Conservation (phyloP, 1,284 basidiomycete species). For the Trichosporon sp. region DNA sequence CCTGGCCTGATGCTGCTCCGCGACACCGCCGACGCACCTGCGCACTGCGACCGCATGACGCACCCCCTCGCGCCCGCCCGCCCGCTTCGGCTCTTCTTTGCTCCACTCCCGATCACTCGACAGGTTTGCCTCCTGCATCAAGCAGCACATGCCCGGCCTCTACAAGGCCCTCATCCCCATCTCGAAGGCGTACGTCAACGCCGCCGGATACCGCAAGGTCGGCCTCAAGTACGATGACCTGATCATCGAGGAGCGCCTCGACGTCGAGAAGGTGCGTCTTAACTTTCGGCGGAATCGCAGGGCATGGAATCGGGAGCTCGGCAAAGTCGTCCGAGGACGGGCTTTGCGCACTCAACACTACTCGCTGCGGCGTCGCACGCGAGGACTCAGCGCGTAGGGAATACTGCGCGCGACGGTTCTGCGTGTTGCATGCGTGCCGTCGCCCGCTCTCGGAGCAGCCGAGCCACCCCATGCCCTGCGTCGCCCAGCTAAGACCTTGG, state of each 20-base stretch:
- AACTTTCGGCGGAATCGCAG: slow-evolving; percentile 50
- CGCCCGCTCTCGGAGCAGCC: no score
- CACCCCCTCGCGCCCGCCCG: neutral
- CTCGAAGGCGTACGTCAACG: slow-evolving; percentile 76
- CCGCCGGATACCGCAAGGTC: slow-evolving; percentile 78
- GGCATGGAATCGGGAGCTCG: slow-evolving; percentile 50
- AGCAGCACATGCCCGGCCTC: slow-evolving; percentile 58
- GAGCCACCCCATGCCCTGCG: neutral
- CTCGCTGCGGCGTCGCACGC: no score
- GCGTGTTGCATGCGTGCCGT: no score
- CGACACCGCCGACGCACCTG: neutral
- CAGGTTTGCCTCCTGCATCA: slow-evolving; percentile 67
- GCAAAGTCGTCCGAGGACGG: no score
- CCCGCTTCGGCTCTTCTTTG: neutral
- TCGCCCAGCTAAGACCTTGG: no score
- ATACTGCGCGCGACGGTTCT: no score
- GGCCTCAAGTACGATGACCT: slow-evolving; percentile 96
- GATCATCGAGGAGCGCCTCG: slow-evolving; percentile 76
- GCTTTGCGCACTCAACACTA: neutral
- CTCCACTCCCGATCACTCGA: neutral
- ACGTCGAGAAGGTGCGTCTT: slow-evolving; percentile 71
- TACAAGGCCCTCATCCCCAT: slow-evolving; percentile 63
- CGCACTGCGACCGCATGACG: neutral
- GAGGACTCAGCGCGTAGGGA: no score
- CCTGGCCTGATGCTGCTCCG: neutral